phyloP scores from a whole-genome alignment of 1,139 yeast genomes.

The Schwanniomyces etchellsii region DNA sequence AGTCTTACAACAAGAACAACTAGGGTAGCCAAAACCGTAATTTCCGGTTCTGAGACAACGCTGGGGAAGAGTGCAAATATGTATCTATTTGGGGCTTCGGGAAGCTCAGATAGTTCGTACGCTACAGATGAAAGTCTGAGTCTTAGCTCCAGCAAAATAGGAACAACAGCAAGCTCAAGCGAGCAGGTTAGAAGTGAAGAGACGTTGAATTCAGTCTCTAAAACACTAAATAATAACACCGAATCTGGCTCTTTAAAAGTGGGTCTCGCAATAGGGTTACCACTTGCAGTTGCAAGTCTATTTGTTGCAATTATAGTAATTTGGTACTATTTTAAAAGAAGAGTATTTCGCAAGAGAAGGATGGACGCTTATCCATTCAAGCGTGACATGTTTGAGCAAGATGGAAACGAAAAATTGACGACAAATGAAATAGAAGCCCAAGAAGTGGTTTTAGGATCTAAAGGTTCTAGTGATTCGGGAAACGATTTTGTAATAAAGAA shows the following conservation, averaged over 20 bases:
- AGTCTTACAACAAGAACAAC: neutral
- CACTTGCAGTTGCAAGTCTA: slow-evolving; percentile 27
- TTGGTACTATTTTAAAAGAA: slow-evolving; percentile 16
- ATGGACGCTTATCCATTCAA: slow-evolving; percentile 8
- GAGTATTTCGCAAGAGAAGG: slow-evolving; percentile 10
- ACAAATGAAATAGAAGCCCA: slow-evolving; percentile 3
- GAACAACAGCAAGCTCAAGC: neutral
- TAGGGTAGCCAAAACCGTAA: neutral
- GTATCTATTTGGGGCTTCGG: neutral
- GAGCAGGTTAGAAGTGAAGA: neutral
- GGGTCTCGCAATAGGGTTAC: slow-evolving; percentile 42
- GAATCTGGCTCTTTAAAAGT: slow-evolving; percentile 15
- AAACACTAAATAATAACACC: neutral
- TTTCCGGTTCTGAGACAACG: neutral
- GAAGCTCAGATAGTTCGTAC: no score
- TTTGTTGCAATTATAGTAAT: slow-evolving; percentile 19
- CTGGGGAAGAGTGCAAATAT: neutral
- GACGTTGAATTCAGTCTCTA: no score
- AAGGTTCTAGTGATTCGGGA: slow-evolving; percentile 1
- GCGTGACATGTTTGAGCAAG: slow-evolving; percentile 6
- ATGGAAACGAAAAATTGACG: slow-evolving; percentile 3
- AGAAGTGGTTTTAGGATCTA: slow-evolving; percentile 1
- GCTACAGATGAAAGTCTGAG: neutral
- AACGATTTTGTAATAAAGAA: neutral
- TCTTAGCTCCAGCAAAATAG: neutral